Base-by-base conservation (phyloP, 495 filamentous ascomycete genomes). In the Copromyces sp. region DNA sequence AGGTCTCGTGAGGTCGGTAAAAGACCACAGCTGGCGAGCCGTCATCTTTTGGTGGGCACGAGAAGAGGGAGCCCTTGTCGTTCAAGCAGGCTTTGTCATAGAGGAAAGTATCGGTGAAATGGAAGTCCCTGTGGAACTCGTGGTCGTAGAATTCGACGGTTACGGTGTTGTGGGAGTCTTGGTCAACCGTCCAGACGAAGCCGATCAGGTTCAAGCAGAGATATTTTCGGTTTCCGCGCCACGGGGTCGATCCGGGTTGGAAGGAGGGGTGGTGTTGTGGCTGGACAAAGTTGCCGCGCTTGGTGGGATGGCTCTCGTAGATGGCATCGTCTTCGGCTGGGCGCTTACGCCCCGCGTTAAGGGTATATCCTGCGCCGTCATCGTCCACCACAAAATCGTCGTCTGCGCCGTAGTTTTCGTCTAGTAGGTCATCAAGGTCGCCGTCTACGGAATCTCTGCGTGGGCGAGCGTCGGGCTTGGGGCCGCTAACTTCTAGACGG, bases 141-240 rank as follows among this genome's bases (percentile, higher is more conserved):
- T 92, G 89, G 82, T 99, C 95, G 79, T 98, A 97, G 80, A 99
- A 99, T 75, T 99, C 95, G 17, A 98, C 93, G 1, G 96, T 98
- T 37, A 99, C 91, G 8, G 95, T 99, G 80, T 98, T 87, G 74
- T 98, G 95, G 1, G 90, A 91, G 75, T 97, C 94, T 81, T 99
- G 96, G 76, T 97, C 92, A 16, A 98, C 93, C 0, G 95, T 98
- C 95, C 96, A 99, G 6, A 97, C 93, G 75, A 93, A 93, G 16
- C 96, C 95, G 39, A 93, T 91, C 73, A 99, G 85, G 79, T 98
- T 98, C 47, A 98, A 84, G 77, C 94, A 97, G 4, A 99, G 88
- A 81, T 98, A 98, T 76, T 93, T 91, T 65, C 95, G 86, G 78
- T 95, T 96, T 2, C 96, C 95, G 69, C 92, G 88, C 95, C 96